Evolutionary conservation across 176 grass and related monocot species (phyloP).

Genomic region (Leersia perrieri): DNA sequence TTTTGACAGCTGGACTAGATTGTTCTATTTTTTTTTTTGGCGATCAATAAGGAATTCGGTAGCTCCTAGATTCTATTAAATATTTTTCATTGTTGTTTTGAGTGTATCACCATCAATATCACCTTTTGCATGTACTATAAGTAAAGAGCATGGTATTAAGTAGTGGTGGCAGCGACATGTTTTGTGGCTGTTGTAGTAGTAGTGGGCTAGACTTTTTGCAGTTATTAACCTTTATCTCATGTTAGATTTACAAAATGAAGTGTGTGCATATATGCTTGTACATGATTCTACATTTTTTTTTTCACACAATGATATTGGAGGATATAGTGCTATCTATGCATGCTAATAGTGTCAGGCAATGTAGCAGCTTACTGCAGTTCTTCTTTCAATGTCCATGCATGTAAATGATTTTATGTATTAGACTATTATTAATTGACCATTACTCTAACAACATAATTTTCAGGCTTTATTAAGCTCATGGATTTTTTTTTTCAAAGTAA

Average conservation of each 20-base stretch:
- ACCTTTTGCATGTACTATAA: slow-evolving; percentile 19
- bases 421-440: too few relatives aligned
- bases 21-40: neutral
- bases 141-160: neutral
- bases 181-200: neutral
- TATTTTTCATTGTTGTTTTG: neutral
- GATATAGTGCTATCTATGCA: too few relatives aligned
- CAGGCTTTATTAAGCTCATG: slow-evolving; percentile 3
- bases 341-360: neutral
- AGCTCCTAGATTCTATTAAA: neutral
- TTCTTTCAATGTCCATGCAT: neutral
- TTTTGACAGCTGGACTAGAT: too few relatives aligned
- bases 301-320: too few relatives aligned
- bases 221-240: too few relatives aligned
- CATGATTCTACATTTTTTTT: too few relatives aligned
- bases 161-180: neutral
- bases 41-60: neutral
- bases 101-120: neutral
- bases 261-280: too few relatives aligned
- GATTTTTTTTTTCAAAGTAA: slow-evolving; percentile 7
- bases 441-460: slow-evolving; percentile 18
- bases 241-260: too few relatives aligned
- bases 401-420: too few relatives aligned
- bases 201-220: too few relatives aligned
- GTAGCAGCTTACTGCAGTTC: neutral